phyloP scores from a whole-genome alignment of 2,329 filamentous ascomycete species.

The Diaporthe longicolla region DNA sequence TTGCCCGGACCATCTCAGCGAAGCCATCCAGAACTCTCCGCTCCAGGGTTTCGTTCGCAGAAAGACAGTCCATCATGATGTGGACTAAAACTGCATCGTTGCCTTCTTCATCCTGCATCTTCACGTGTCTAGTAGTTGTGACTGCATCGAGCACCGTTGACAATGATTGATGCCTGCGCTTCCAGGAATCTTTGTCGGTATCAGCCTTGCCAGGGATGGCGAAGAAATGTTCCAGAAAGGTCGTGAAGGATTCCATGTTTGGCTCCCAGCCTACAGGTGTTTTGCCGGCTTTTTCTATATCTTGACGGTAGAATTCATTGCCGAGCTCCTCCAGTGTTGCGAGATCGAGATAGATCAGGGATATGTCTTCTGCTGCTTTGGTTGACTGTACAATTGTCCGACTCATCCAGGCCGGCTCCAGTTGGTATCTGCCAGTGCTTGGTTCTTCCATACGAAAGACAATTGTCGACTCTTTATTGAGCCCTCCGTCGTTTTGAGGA shows the following conservation, averaged over 20 bases:
- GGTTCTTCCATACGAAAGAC: neutral
- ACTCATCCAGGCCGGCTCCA: constrained; percentile 5
- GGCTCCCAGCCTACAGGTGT: neutral
- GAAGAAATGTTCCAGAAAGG: constrained; percentile 1
- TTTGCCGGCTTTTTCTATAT: neutral
- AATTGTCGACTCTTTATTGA: neutral
- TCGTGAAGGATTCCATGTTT: neutral
- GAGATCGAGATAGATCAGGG: neutral
- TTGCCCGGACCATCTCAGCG: neutral
- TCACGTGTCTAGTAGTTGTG: neutral
- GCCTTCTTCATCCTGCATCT: neutral
- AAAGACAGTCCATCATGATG: neutral
- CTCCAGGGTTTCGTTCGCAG: neutral
- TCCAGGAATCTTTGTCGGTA: neutral
- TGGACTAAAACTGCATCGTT: neutral
- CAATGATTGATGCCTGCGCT: neutral
- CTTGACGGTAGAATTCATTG: neutral
- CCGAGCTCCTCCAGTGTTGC: neutral
- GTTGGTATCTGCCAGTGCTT: neutral
- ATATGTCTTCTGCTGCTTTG: neutral
- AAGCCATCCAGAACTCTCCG: neutral
- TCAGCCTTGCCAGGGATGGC: neutral
- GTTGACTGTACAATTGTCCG: neutral
- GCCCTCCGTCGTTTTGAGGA: neutral
- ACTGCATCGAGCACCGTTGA: neutral